Evolutionary conservation across 805 yeast genomes (phyloP), one percentile per base, ranked within the genome.

Genomic region (Ascoidea asiatica): DNA sequence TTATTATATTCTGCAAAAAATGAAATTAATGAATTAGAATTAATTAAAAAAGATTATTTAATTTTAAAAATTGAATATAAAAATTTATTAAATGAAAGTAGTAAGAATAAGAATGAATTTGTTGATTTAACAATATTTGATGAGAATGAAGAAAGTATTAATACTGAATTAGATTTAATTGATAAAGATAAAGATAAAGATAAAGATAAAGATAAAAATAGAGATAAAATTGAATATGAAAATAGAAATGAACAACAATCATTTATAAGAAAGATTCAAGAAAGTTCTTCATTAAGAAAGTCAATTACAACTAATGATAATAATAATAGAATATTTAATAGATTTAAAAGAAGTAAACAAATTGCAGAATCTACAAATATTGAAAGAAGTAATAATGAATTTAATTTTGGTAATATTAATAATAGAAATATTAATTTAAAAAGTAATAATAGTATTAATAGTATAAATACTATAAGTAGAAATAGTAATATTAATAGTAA

Each of bases 291-390:
- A 7, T 37, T 29, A 29, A 29, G 35, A 29, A 29, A 15, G 15
- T 15, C 35, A 29, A 29, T 29, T 11, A 29, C 8, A 5, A 17
- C 11, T 8, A 8, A 20, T 15, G 17, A 21, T 35, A 4, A 23
- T 2, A 40, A 19, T 3, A 29, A 11, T 29, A 29, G 15, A 11
- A 29, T 2, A 11, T 11, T 29, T 29, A 29, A 29, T 29, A 29
- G 15, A 29, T 11, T 8, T 11, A 8, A 3, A 15, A 29, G 15
- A 29, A 29, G 15, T 15, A 8, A 11, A 35, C 44, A 42, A 17
- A 19, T 39, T 19, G 42, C 42, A 15, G 45, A 43, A 35, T 39
- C 42, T 15, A 43, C 45, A 5, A 39, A 43, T 38, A 39, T 39
- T 36, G 39, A 19, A 5, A 13, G 7, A 37, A 37, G 8, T 37